Evolutionary conservation across 495 filamentous ascomycete genomes (phyloP).

Genomic region (Talaromyces thailandensis): DNA sequence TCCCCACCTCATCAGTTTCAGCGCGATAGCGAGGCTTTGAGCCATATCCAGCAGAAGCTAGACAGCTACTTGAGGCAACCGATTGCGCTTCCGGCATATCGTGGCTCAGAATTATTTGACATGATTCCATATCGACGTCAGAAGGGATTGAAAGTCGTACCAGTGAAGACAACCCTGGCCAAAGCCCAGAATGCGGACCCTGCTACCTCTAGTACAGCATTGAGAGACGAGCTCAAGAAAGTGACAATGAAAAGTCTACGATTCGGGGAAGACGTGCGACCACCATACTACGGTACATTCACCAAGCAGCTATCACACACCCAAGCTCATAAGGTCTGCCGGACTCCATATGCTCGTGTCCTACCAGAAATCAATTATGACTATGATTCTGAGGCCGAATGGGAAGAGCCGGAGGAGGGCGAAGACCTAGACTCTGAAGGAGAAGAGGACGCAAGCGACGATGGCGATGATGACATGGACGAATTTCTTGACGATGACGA

Average conservation of each 20-base stretch:
- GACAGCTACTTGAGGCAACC: conserved; percentile 34
- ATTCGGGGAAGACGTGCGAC: conserved; percentile 82
- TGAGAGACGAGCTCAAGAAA: conserved; percentile 41
- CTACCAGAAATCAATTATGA: conserved; percentile 77
- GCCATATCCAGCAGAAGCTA: conserved; percentile 34
- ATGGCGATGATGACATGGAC: conserved; percentile 46
- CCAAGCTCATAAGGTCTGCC: conserved; percentile 49
- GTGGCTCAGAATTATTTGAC: conserved; percentile 49
- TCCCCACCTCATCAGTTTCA: conserved; percentile 45
- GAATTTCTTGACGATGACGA: conserved; percentile 46
- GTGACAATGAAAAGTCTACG: conserved; percentile 69
- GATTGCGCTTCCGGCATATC: conserved; percentile 35
- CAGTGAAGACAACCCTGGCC: conserved; percentile 61
- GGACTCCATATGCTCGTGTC: conserved; percentile 55
- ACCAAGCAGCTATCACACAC: conserved; percentile 44
- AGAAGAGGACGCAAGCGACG: conserved; percentile 56
- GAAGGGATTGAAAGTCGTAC: conserved; percentile 41
- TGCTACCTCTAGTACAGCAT: conserved; percentile 15
- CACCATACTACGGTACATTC: conserved; percentile 82
- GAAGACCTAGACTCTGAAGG: conserved; percentile 70
- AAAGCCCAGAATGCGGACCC: conserved; percentile 40
- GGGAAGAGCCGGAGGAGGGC: conserved; percentile 76
- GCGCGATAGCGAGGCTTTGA: conserved; percentile 46
- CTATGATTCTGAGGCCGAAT: conserved; percentile 95
- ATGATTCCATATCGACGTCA: conserved; percentile 42